Evolutionary conservation across 73 alveolate genomes (phyloP), one percentile per base, ranked within the genome.

Genomic region (Symbiodinium pilosum): DNA sequence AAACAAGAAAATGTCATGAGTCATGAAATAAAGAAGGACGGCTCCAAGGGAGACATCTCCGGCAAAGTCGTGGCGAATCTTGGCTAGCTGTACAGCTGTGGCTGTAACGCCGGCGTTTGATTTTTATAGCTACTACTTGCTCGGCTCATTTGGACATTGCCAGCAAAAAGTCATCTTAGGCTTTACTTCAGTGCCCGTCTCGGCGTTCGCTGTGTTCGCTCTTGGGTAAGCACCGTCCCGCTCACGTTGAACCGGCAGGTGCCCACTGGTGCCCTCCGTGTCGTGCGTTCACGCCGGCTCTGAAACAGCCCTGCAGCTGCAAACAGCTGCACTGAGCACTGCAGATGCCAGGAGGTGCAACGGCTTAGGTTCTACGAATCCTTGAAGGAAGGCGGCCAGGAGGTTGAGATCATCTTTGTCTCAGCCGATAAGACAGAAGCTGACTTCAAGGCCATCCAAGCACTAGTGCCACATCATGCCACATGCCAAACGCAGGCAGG

Each of bases 231-330:
- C n/a, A n/a, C n/a, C n/a, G n/a, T n/a, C n/a, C n/a, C n/a, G n/a
- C 6, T 14, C 59, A 47, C 14, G 6, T 47, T 47, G 59, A 47
- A 47, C 59, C 41, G 32, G 4, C 24, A 64, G 81, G 81, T 64
- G 99, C 99, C 20, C 99, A 99, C 94, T 99, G 99, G 99, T 99
- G 99, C 89, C 99, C 99, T 4, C 99, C 99, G 16, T 99, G 99
- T 99, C 68, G 99, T 38, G 99, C 99, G 16, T 99, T 99, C 99
- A 99, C 99, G 14, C 99, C 99, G 3, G 97, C 97, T 40, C 52
- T 91, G 43, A 91, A 91, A 54, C 88, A 91, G 97, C 38, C 44
- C 85, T 32, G 4, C 77, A 34, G 34, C 8, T 59, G 59, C 59
- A 47, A 6, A 47, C 14, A n/a, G n/a, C n/a, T n/a, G n/a, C n/a